These are phyloP conservation scores for Cytospora piceicola DNA, from an alignment of 2,329 filamentous ascomycete genomes.

Conservation along the genomic window DNA sequence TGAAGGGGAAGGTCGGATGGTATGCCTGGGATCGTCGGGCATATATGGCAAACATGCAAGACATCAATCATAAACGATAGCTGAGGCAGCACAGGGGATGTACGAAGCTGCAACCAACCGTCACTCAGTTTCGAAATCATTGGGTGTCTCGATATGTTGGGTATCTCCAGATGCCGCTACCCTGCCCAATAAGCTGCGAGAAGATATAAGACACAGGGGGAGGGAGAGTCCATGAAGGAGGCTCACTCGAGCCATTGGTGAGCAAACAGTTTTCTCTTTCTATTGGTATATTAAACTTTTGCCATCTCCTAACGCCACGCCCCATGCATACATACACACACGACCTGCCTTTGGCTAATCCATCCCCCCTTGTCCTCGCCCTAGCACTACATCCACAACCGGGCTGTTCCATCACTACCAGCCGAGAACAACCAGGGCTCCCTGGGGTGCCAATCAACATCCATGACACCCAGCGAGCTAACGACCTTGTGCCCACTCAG, in stretches of 20 bases:
- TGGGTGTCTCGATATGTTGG: slow-evolving; percentile 7
- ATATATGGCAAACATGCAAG: slow-evolving; percentile 1
- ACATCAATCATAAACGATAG: slow-evolving; percentile 8
- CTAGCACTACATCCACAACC: slow-evolving; percentile 73
- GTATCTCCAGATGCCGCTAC: slow-evolving; percentile 9
- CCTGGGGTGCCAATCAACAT: slow-evolving; percentile 92
- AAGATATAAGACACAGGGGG: neutral
- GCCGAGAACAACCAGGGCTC: slow-evolving; percentile 95
- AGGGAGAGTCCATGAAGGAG: neutral
- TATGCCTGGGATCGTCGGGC: neutral
- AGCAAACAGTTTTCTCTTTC: slow-evolving; percentile 15
- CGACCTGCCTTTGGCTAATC: neutral
- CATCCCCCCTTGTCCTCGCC: neutral
- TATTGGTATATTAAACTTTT: slow-evolving; percentile 28
- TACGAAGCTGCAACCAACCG: slow-evolving; percentile 10
- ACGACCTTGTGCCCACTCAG: slow-evolving; percentile 87
- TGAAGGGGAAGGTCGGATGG: neutral
- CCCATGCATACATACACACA: slow-evolving; percentile 23
- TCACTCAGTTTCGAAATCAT: slow-evolving; percentile 8
- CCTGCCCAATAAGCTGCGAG: slow-evolving; percentile 12
- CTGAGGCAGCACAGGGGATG: slow-evolving; percentile 6
- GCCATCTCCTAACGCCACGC: slow-evolving; percentile 28
- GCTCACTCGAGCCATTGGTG: slow-evolving; percentile 11
- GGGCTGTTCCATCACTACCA: slow-evolving; percentile 89
- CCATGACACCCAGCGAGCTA: slow-evolving; percentile 85